Conservation (phyloP, 495 filamentous ascomycete genomes). For the Daldinia bambusicola region DNA sequence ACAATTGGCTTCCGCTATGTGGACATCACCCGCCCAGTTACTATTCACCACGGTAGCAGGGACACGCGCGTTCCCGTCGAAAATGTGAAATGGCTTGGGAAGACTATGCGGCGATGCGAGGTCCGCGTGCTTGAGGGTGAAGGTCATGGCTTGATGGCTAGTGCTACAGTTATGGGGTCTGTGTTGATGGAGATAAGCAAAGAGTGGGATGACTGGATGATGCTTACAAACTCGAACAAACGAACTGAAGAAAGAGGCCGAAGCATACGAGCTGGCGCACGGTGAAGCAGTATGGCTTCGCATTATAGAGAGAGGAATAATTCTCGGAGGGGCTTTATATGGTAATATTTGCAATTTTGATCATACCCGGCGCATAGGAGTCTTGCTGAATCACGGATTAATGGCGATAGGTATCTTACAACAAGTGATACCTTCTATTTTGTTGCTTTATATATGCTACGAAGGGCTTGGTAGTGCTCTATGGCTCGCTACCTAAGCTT, state of each 20-base stretch:
- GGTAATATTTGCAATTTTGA: conserved; percentile 4
- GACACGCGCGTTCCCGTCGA: conserved; percentile 94
- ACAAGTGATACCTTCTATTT: conserved; percentile 21
- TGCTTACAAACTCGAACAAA: conserved; percentile 53
- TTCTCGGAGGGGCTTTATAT: conserved; percentile 11
- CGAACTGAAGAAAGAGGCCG: conserved; percentile 46
- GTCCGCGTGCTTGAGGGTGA: conserved; percentile 91
- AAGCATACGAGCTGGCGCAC: conserved; percentile 38
- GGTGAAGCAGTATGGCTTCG: conserved; percentile 16
- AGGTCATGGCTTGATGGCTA: conserved; percentile 96
- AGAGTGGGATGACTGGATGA: conserved; percentile 96
- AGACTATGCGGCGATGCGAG: conserved; percentile 91
- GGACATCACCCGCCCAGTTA: conserved; percentile 87
- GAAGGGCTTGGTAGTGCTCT: neutral
- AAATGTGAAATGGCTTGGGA: conserved; percentile 93
- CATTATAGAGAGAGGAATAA: neutral
- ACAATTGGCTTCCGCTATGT: conserved; percentile 97
- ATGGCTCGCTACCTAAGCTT: neutral
- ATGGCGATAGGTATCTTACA: conserved; percentile 8
- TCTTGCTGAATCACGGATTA: conserved; percentile 11
- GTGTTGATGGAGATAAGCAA: conserved; percentile 91
- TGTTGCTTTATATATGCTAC: conserved; percentile 24
- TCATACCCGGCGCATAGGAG: conserved; percentile 35
- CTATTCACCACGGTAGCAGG: conserved; percentile 92
- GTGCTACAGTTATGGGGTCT: conserved; percentile 88